Evolutionary conservation across 352 stramenopile species (phyloP).

Genomic region (Peronospora destructor): DNA sequence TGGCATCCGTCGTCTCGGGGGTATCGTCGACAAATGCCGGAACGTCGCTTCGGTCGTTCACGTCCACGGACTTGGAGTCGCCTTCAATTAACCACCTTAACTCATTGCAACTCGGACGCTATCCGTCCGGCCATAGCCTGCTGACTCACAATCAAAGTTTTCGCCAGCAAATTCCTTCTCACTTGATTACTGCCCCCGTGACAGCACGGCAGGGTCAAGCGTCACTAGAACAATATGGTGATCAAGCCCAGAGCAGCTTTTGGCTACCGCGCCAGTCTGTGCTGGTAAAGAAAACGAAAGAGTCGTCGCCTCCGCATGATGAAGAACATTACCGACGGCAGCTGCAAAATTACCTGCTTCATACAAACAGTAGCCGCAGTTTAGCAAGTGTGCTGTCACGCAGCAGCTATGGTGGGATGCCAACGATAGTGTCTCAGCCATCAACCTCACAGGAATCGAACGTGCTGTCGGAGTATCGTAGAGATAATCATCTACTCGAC

Average conservation of each 20-base stretch:
- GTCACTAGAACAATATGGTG: slow-evolving; percentile 12
- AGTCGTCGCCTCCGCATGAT: slow-evolving; percentile 22
- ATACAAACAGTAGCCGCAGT: slow-evolving; percentile 44
- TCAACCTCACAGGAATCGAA: slow-evolving; percentile 25
- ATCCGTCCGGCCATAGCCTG: slow-evolving; percentile 26
- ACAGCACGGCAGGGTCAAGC: slow-evolving; percentile 11
- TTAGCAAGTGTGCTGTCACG: slow-evolving; percentile 35
- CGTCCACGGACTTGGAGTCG: slow-evolving; percentile 34
- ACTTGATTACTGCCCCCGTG: neutral
- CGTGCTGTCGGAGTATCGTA: slow-evolving; percentile 19
- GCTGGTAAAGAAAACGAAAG: slow-evolving; percentile 20
- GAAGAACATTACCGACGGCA: slow-evolving; percentile 70
- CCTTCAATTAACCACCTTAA: slow-evolving; percentile 24
- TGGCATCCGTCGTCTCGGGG: slow-evolving; percentile 23
- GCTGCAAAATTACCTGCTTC: slow-evolving; percentile 52
- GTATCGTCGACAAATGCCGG: slow-evolving; percentile 36
- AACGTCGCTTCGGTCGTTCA: slow-evolving; percentile 44
- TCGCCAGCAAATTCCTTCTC: slow-evolving; percentile 12
- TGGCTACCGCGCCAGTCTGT: slow-evolving; percentile 23
- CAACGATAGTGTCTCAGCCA: slow-evolving; percentile 9
- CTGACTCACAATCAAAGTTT: slow-evolving; percentile 29
- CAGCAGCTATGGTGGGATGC: slow-evolving; percentile 34
- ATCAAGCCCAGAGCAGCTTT: slow-evolving; percentile 26
- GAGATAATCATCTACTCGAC: slow-evolving; percentile 19
- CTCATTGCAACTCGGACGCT: slow-evolving; percentile 24